phyloP scores from a whole-genome alignment of 2,329 filamentous ascomycete genomes.

The Fusarium marasasianum region DNA sequence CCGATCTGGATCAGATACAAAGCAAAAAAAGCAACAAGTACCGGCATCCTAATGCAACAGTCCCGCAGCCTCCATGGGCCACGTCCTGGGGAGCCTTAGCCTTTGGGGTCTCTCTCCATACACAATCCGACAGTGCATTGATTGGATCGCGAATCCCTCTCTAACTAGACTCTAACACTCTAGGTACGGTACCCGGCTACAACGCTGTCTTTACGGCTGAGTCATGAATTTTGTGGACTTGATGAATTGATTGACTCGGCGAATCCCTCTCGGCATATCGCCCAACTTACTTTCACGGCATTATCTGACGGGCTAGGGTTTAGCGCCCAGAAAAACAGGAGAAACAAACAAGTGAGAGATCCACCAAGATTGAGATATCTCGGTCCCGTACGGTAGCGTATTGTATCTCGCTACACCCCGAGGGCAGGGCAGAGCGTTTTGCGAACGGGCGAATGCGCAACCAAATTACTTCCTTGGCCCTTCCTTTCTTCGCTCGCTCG shows the following conservation, averaged over 20 bases:
- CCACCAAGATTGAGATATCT: conserved; percentile 11
- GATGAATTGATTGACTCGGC: conserved; percentile 20
- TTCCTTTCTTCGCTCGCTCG: neutral
- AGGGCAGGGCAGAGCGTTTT: neutral
- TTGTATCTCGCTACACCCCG: neutral
- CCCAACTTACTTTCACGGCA: conserved; percentile 25
- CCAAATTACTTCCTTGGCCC: conserved; percentile 12
- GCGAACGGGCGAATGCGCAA: neutral
- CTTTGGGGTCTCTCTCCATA: neutral
- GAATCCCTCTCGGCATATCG: conserved; percentile 27
- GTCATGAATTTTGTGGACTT: conserved; percentile 5
- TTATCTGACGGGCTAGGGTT: conserved; percentile 9
- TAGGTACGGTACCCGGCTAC: conserved; percentile 16
- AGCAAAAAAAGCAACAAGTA: conserved; percentile 33
- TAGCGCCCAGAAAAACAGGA: neutral
- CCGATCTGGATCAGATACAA: conserved; percentile 38
- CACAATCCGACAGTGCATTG: neutral
- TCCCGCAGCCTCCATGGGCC: conserved; percentile 5
- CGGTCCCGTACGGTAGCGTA: neutral
- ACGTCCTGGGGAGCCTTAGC: conserved; percentile 3
- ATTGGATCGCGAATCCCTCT: neutral
- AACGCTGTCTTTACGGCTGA: conserved; percentile 1
- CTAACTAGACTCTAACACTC: neutral
- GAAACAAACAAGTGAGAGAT: conserved; percentile 11
- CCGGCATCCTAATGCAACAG: conserved; percentile 34